Evolutionary conservation across 495 filamentous ascomycete genomes (phyloP), one percentile per base, ranked within the genome.

Genomic region (Podospora sp.): DNA sequence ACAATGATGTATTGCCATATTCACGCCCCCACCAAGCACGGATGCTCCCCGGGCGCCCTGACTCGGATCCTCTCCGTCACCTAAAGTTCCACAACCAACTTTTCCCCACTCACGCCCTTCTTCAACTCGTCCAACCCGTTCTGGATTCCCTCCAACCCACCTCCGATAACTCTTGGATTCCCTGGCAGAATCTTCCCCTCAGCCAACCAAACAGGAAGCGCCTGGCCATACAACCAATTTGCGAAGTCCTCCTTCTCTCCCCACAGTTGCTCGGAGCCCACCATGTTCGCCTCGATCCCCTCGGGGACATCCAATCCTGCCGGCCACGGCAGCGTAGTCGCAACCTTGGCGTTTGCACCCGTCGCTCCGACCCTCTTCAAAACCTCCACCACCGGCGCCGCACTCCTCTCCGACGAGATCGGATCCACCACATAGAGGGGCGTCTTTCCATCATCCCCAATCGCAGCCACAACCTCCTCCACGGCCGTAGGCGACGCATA

Each of bases 101-200:
- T 46, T 11, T 46, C 40, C 2, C 40, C 40, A 18, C 40, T 46
- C 12, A 46, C 40, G 0, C 83, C 83, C 61, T 76, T 76, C 40
- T 67, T 72, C 53, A 76, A 53, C 9, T 76, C 27, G 68, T 83
- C 77, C 51, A 81, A 58, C 20, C 71, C 84, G 22, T 73, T 70
- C 65, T 85, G 82, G 20, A 85, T 71, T 11, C 65, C 71, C 21
- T 81, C 78, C 12, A 86, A 60, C 1, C 83, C 82, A 0, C 76
- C 70, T 0, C 72, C 77, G 3, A 79, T 66, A 20, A 83, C 71
- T 6, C 65, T 11, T 1, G 80, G 71, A 2, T 81, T 79, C 29
- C 68, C 68, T 16, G 74, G 64, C 49, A 62, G 26, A 53, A 75
- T 77, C 50, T 46, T 62, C 3, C 76, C 73, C 6, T 50, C 35